Evolutionary conservation across 805 yeast species (phyloP).

Genomic region (Cyberlindnera meyerae): DNA sequence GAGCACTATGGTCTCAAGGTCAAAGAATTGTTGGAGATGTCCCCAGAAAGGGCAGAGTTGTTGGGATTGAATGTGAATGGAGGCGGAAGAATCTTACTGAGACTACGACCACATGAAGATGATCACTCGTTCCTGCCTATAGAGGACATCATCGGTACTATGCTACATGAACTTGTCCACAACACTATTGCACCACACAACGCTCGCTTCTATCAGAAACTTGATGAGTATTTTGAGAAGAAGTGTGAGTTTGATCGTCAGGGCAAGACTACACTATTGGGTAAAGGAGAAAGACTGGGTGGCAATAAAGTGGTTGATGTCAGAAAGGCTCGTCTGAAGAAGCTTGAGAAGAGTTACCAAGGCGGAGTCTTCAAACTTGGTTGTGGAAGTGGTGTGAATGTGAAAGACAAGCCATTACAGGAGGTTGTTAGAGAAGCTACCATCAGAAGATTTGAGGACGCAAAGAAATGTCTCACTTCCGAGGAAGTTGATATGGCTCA

Average conservation of each 20-base stretch:
- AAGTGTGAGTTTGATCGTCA: slow-evolving; percentile 37
- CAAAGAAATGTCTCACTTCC: slow-evolving; percentile 40
- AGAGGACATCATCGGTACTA: slow-evolving; percentile 67
- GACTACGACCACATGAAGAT: slow-evolving; percentile 60
- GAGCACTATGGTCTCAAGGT: slow-evolving; percentile 61
- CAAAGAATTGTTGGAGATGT: slow-evolving; percentile 70
- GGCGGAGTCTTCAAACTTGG: slow-evolving; percentile 16
- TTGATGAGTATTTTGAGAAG: slow-evolving; percentile 48
- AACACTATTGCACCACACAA: slow-evolving; percentile 80
- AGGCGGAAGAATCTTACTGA: slow-evolving; percentile 67
- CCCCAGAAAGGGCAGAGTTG: slow-evolving; percentile 58
- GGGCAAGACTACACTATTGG: slow-evolving; percentile 22
- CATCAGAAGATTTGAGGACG: slow-evolving; percentile 51
- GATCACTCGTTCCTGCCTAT: slow-evolving; percentile 52
- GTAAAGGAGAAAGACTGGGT: slow-evolving; percentile 17
- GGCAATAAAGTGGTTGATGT: slow-evolving; percentile 26
- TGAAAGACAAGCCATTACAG: slow-evolving; percentile 29
- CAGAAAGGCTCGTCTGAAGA: slow-evolving; percentile 38
- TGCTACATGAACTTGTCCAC: slow-evolving; percentile 86
- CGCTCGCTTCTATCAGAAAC: slow-evolving; percentile 54
- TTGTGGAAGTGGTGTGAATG: slow-evolving; percentile 1
- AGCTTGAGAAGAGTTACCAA: slow-evolving; percentile 26
- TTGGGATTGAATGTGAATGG: slow-evolving; percentile 79
- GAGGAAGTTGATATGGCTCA: slow-evolving; percentile 34
- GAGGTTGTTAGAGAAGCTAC: slow-evolving; percentile 56